phyloP scores from a whole-genome alignment of 306 rosid genomes.

The Vigna unguiculata region DNA sequence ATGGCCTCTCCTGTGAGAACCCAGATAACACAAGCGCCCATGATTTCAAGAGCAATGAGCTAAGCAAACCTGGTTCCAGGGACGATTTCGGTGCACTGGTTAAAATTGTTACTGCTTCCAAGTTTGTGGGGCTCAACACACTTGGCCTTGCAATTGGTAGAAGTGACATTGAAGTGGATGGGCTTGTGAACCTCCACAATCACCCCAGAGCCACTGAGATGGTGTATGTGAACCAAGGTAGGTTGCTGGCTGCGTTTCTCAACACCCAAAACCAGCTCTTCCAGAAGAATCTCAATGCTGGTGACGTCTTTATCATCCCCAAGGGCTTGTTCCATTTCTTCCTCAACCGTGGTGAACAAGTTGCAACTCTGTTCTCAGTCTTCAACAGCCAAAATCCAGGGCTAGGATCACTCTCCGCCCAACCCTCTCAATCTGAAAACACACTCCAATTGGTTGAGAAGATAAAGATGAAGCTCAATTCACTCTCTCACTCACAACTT shows the following conservation, averaged over 20 bases:
- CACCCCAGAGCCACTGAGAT: constrained; percentile 83
- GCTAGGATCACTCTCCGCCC: constrained; percentile 38
- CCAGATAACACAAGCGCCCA: constrained; percentile 50
- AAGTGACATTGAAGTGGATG: constrained; percentile 63
- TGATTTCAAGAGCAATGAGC: constrained; percentile 65
- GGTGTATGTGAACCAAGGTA: constrained; percentile 64
- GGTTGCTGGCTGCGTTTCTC: constrained; percentile 60
- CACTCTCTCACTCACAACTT: constrained; percentile 47
- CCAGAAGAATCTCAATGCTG: constrained; percentile 47
- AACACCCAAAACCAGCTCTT: constrained; percentile 64
- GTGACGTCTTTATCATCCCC: constrained; percentile 82
- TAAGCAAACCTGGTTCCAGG: constrained; percentile 55
- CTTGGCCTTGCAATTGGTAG: constrained; percentile 74
- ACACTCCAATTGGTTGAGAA: constrained; percentile 48
- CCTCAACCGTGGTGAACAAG: constrained; percentile 55
- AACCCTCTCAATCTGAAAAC: constrained; percentile 32
- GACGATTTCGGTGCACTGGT: constrained; percentile 48
- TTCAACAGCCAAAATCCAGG: constrained; percentile 83
- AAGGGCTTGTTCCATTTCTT: constrained; percentile 73
- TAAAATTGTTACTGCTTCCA: constrained; percentile 62
- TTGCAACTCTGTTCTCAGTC: constrained; percentile 62
- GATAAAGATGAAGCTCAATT: constrained; percentile 46
- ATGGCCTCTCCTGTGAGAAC: constrained; percentile 78
- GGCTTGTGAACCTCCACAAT: constrained; percentile 58
- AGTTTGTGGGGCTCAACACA: constrained; percentile 73